Evolutionary conservation across 306 rosid species (phyloP).

Genomic region (Castanopsis chinensis): DNA sequence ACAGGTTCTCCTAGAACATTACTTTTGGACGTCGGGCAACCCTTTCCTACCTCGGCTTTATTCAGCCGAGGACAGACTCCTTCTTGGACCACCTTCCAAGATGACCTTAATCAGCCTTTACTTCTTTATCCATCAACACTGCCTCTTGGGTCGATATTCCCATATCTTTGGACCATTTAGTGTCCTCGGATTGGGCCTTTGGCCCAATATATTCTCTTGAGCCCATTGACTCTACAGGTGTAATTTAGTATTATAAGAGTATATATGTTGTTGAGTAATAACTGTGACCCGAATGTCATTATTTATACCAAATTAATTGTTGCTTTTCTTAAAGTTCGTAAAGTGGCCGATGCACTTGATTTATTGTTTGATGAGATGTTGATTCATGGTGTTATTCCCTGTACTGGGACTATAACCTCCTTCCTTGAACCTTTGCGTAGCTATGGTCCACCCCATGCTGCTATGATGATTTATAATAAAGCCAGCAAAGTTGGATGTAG

Average conservation of each 20-base stretch:
- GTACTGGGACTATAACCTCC: constrained; percentile 57
- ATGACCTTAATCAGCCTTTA: too few relatives aligned
- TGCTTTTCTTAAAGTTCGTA: constrained; percentile 59
- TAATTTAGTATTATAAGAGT: constrained; percentile 46
- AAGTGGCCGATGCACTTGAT: constrained; percentile 76
- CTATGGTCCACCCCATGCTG: constrained; percentile 91
- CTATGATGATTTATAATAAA: constrained; percentile 66
- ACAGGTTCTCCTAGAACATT: too few relatives aligned
- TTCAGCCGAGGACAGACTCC: too few relatives aligned
- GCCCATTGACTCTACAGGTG: not conserved
- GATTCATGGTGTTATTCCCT: constrained; percentile 53
- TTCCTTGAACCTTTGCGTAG: constrained; percentile 59
- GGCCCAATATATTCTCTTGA: too few relatives aligned
- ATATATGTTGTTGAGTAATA: constrained; percentile 39
- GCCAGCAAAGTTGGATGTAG: constrained; percentile 54
- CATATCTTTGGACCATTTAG: too few relatives aligned
- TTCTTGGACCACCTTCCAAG: too few relatives aligned
- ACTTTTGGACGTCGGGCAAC: too few relatives aligned
- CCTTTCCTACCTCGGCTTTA: too few relatives aligned
- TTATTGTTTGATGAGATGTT: constrained; percentile 76
- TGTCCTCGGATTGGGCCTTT: too few relatives aligned
- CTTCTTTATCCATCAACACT: too few relatives aligned
- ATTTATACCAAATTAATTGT: constrained; percentile 58
- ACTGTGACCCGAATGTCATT: constrained; percentile 51
- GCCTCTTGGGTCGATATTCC: too few relatives aligned